Conservation (phyloP, 1,284 basidiomycete genomes). For the Schizopora paradoxa region DNA sequence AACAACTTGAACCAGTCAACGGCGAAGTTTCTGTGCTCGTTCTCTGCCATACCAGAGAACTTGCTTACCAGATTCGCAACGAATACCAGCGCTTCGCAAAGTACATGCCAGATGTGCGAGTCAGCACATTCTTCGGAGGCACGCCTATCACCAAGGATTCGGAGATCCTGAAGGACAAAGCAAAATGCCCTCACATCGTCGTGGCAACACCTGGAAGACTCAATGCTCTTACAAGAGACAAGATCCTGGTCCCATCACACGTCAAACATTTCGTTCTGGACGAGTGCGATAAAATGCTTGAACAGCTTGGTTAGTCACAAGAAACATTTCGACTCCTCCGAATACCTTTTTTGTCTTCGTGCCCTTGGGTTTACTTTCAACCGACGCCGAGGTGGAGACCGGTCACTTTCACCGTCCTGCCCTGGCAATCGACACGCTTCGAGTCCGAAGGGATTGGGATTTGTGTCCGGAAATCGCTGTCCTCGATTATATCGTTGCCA, state of each 20-base stretch:
- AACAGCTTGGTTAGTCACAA: slow-evolving; percentile 98
- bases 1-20: slow-evolving; percentile 97
- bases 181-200: slow-evolving; percentile 97
- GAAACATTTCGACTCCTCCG: slow-evolving; percentile 47
- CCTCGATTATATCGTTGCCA: too few species aligned
- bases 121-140: slow-evolving; percentile 97
- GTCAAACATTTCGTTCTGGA: slow-evolving; percentile 99
- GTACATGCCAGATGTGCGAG: slow-evolving; percentile 99
- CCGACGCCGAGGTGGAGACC: too few species aligned
- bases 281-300: slow-evolving; percentile 99
- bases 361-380: too few species aligned
- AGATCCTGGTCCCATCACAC: slow-evolving; percentile 86
- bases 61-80: slow-evolving; percentile 99
- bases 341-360: too few species aligned
- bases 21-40: slow-evolving; percentile 98
- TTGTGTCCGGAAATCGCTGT: too few species aligned
- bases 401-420: slow-evolving; percentile 3
- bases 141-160: slow-evolving; percentile 93
- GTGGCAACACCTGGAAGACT: slow-evolving; percentile 97
- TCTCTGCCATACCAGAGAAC: slow-evolving; percentile 97
- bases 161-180: slow-evolving; percentile 93
- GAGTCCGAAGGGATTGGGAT: background rate
- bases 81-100: slow-evolving; percentile 99
- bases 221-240: slow-evolving; percentile 90
- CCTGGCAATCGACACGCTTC: background rate